These are phyloP conservation scores for Centrapalus pauciflorus DNA, from an alignment of 129 eudicot genomes.

Conservation along the genomic window DNA sequence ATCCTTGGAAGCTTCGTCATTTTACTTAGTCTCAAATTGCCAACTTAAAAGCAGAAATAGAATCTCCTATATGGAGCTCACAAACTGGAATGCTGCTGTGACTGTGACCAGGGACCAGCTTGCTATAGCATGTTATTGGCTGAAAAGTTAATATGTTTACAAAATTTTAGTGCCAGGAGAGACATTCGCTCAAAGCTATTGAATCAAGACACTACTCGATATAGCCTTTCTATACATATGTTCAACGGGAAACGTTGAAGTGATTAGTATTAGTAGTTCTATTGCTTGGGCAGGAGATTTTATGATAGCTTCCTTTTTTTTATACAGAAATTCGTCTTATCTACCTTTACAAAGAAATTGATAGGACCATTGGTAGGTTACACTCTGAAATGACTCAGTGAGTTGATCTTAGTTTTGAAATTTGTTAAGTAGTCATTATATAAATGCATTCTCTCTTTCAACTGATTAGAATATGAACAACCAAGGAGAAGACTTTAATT, in stretches of 20 bases:
- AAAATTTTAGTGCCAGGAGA: conserved; percentile 5
- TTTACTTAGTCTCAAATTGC: conserved; percentile 7
- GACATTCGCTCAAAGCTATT: neutral
- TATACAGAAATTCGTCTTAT: too few species aligned
- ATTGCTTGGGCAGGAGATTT: neutral
- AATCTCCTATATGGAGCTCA: conserved; percentile 8
- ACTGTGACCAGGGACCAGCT: neutral
- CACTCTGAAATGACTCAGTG: too few species aligned
- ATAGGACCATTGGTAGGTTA: too few species aligned
- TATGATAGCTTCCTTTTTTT: neutral
- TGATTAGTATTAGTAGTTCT: conserved; percentile 9
- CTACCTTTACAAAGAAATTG: too few species aligned
- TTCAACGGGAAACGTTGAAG: conserved; percentile 5
- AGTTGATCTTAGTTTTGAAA: too few species aligned
- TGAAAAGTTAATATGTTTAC: neutral
- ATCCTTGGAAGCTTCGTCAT: neutral
- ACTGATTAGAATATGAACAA: neutral
- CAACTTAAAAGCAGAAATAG: conserved; percentile 8
- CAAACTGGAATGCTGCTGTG: conserved; percentile 7
- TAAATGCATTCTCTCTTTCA: neutral
- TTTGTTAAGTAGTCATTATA: neutral
- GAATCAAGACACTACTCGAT: neutral
- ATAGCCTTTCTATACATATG: conserved; percentile 4
- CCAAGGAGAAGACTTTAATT: neutral
- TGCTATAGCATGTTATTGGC: neutral